These are phyloP conservation scores for Rauvolfia tetraphylla DNA, from an alignment of 257 asterid species.

Conservation along the genomic window DNA sequence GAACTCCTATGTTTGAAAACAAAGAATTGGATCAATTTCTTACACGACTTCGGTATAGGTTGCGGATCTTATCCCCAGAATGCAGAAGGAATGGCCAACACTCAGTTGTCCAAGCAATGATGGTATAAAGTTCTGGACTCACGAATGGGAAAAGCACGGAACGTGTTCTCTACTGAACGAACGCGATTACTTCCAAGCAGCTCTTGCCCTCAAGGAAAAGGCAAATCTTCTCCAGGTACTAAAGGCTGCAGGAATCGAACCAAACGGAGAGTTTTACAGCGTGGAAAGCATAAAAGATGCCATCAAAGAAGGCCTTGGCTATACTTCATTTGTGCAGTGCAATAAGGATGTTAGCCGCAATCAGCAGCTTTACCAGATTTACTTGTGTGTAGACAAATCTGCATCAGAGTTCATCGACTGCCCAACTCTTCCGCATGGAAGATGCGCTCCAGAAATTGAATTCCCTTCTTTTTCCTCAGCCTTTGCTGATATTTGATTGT, in stretches of 20 bases:
- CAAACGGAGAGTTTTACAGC: constrained; percentile 37
- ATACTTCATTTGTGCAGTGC: constrained; percentile 55
- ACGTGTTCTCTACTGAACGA: constrained; percentile 55
- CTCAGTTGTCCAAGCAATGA: constrained; percentile 64
- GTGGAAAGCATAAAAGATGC: constrained; percentile 44
- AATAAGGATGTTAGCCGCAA: constrained; percentile 50
- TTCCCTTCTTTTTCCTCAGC: constrained; percentile 49
- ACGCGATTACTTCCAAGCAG: constrained; percentile 48
- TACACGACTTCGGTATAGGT: constrained; percentile 25
- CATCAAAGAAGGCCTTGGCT: constrained; percentile 46
- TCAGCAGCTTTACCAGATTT: constrained; percentile 55
- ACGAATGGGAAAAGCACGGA: constrained; percentile 86
- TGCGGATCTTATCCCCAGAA: constrained; percentile 42
- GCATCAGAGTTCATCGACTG: constrained; percentile 52
- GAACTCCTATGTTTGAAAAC: not conserved
- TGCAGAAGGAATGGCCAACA: constrained; percentile 76
- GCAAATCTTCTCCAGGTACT: constrained; percentile 57
- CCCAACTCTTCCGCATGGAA: constrained; percentile 45
- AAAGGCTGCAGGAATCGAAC: constrained; percentile 46
- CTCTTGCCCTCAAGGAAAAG: constrained; percentile 50
- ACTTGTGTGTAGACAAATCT: constrained; percentile 57
- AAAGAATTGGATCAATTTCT: not conserved
- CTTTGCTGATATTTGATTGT: not conserved
- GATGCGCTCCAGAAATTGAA: constrained; percentile 50
- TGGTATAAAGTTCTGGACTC: constrained; percentile 64